A percentile compares a stretch with the other conserved stretches of the same genome.
Evolutionary conservation across 768 basidiomycete species (phyloP).

Genomic region (Calvatia gigantea): DNA sequence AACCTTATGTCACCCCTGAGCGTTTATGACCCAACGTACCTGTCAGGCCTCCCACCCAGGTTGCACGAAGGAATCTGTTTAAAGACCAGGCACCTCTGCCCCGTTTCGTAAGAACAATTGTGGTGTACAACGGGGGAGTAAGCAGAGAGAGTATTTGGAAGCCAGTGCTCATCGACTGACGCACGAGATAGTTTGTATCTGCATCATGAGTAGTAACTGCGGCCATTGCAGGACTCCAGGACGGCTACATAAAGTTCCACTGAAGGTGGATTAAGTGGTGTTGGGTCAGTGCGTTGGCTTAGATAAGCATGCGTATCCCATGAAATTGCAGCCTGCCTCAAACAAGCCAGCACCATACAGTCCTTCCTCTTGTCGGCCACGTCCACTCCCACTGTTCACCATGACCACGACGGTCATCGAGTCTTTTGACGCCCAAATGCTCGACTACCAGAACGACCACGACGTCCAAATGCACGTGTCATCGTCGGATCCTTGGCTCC

Average conservation of each 20-base stretch:
- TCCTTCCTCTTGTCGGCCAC: constrained; percentile 1
- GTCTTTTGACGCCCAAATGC: constrained; percentile 16
- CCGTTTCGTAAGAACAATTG: constrained; percentile 48
- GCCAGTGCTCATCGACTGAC: constrained; percentile 60
- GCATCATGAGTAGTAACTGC: constrained; percentile 36
- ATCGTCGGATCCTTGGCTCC: constrained; percentile 17
- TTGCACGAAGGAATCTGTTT: constrained; percentile 65
- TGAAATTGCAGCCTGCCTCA: not conserved
- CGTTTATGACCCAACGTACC: constrained; percentile 42
- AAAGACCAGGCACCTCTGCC: constrained; percentile 52
- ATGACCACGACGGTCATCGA: constrained; percentile 15
- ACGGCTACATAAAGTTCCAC: not conserved
- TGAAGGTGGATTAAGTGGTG: not conserved
- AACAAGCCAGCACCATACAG: not conserved
- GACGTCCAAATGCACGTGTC: constrained; percentile 17
- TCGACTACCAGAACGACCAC: constrained; percentile 15
- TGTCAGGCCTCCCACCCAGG: constrained; percentile 64
- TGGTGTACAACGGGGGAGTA: constrained; percentile 57
- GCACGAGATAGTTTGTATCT: constrained; percentile 65
- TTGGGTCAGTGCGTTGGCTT: constrained; percentile 14
- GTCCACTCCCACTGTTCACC: not conserved
- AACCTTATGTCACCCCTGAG: no score
- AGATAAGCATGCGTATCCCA: constrained; percentile 4
- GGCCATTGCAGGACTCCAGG: not conserved
- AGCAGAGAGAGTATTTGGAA: constrained; percentile 66